Evolutionary conservation across 345 rosid genomes (phyloP), one percentile per base, ranked within the genome.

Genomic region (Boechera divaricarpa): DNA sequence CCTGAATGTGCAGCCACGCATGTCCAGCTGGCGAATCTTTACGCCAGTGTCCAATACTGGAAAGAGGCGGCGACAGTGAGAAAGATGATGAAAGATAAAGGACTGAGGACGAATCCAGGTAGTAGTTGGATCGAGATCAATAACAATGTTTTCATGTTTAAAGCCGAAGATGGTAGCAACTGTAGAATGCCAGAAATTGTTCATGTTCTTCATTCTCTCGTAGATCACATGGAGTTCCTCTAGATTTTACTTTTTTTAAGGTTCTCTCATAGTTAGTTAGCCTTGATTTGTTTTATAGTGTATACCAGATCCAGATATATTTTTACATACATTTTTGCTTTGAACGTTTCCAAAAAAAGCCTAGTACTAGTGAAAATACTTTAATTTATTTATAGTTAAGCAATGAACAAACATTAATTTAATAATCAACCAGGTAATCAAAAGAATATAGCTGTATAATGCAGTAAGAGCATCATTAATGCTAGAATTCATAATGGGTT

Each of bases 121-220:
- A 83, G 72, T 52, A 94, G 98, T 78, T 92, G 98, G 98, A 84
- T 92, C 39, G 97, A 94, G 81, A 87, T 90, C 42, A 85, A 84
- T 79, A 85, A 92, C 59, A 63, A 79, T 62, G 86, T 87, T 58
- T 77, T 80, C 70, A 83, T 86, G 78, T 94, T 94, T 61, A 83
- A 83, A 83, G 97, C 90, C 62, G 94, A 90, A 78, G 95, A 92
- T 70, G 63, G 80, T 53, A 82, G 90, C 10, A 85, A 78, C 54
- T 33, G 48, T 48, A 81, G 69, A 74, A 67, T 82, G 62, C 4
- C 42, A 51, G 87, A 83, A 59, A 82, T 92, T 69, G 69, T 83
- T 52, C 31, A 32, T 52, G 81, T 87, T 58, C 67, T 92, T 68
- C 86, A 83, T 67, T 69, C 77, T 77, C 57, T 94, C 44, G 75